Conservation (phyloP, 2,329 filamentous ascomycete species). For the Fusarium sarcochroum region DNA sequence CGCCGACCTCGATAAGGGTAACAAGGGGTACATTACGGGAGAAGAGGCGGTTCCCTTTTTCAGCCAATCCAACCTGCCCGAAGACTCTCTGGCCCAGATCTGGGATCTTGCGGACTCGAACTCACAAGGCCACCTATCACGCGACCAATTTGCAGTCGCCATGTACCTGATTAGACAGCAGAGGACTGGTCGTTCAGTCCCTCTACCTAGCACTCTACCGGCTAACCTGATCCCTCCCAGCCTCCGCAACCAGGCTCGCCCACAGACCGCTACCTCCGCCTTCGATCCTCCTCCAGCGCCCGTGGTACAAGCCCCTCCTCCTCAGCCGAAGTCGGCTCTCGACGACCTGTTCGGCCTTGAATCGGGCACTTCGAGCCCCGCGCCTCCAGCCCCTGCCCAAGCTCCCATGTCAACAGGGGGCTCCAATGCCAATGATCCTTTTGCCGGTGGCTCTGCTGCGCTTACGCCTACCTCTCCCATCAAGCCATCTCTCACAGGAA, state of each 20-base stretch:
- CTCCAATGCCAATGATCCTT: conserved; percentile 75
- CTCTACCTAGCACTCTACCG: conserved; percentile 83
- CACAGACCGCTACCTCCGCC: conserved; percentile 65
- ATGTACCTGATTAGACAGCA: conserved; percentile 98
- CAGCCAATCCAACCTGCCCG: conserved; percentile 89
- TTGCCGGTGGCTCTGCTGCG: conserved; percentile 65
- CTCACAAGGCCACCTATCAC: conserved; percentile 85
- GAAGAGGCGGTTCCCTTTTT: conserved; percentile 96
- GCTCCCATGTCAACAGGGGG: conserved; percentile 79
- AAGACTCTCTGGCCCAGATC: conserved; percentile 91
- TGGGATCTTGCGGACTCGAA: conserved; percentile 98
- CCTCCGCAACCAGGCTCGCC: conserved; percentile 75
- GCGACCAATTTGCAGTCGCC: conserved; percentile 95
- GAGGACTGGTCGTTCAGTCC: conserved; percentile 73
- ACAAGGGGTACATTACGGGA: conserved; percentile 87
- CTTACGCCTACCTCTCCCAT: conserved; percentile 68
- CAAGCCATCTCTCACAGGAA: conserved; percentile 62
- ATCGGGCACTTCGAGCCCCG: conserved; percentile 66
- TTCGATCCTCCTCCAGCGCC: conserved; percentile 64
- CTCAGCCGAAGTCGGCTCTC: conserved; percentile 81
- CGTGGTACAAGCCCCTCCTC: conserved; percentile 55
- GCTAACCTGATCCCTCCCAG: conserved; percentile 87
- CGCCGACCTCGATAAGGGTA: conserved; percentile 82
- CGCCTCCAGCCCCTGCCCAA: conserved; percentile 70
- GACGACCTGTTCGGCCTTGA: conserved; percentile 97